phyloP scores from a whole-genome alignment of 495 filamentous ascomycete genomes.

The Astrothelium macrocarpum region DNA sequence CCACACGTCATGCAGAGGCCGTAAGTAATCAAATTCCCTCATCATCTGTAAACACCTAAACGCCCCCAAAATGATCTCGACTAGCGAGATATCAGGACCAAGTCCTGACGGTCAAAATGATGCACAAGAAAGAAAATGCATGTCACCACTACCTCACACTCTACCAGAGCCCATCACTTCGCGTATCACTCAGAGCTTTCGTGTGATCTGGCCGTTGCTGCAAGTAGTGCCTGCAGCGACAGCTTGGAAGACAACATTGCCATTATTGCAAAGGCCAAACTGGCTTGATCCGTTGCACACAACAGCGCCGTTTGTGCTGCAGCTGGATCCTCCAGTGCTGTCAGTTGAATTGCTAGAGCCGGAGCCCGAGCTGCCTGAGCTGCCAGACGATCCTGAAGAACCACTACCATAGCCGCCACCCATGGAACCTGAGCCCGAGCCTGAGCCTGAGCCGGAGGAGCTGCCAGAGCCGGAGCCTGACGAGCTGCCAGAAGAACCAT shows the following conservation, averaged over 20 bases:
- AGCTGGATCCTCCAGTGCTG: slow-evolving; percentile 10
- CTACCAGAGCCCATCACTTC: background rate
- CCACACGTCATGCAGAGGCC: background rate
- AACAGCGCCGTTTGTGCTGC: slow-evolving; percentile 20
- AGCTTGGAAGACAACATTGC: slow-evolving; percentile 23
- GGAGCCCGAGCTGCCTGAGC: background rate
- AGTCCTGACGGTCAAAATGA: background rate
- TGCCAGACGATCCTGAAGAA: background rate
- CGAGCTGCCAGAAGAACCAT: background rate
- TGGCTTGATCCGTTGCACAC: slow-evolving; percentile 26
- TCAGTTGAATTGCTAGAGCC: slow-evolving; percentile 6
- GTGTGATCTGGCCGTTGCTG: slow-evolving; percentile 22
- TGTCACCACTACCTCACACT: background rate
- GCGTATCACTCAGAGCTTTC: slow-evolving; percentile 1
- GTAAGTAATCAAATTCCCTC: background rate
- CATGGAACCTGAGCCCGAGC: too few species aligned
- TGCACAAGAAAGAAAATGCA: background rate
- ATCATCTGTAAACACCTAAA: background rate
- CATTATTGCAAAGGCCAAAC: slow-evolving; percentile 30
- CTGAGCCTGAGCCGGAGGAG: slow-evolving; percentile 2
- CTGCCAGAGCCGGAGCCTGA: slow-evolving; percentile 6
- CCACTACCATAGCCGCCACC: too few species aligned
- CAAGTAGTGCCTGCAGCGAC: slow-evolving; percentile 31
- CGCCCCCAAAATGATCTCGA: background rate
- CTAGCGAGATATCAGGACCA: background rate